Evolutionary conservation across 495 filamentous ascomycete genomes (phyloP).

Genomic region (Aspergillus carlsbadensis): DNA sequence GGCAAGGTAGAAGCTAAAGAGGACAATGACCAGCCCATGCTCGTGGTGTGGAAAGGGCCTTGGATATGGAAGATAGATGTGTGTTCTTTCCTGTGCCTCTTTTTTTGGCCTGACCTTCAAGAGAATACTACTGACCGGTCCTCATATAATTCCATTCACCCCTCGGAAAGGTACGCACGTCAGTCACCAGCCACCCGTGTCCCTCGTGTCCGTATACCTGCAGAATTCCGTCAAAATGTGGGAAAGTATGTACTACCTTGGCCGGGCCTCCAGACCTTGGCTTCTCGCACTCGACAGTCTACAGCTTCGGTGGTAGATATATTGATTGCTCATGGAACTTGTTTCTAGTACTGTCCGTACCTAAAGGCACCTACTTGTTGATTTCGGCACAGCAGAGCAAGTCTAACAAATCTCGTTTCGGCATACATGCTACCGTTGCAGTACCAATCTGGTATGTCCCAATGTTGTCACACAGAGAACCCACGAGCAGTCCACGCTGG

Average conservation of each 20-base stretch:
- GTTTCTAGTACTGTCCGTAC: background rate
- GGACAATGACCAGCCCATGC: background rate
- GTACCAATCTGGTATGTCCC: background rate
- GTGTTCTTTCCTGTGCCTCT: background rate
- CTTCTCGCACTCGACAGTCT: background rate
- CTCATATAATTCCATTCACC: background rate
- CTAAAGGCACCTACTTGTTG: background rate
- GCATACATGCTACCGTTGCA: background rate
- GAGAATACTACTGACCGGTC: background rate
- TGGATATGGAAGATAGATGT: background rate
- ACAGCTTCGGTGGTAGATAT: background rate
- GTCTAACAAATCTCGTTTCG: background rate
- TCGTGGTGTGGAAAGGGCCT: background rate
- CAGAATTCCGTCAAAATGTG: conserved; percentile 1
- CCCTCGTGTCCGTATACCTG: background rate
- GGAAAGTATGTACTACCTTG: background rate
- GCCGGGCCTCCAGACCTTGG: background rate
- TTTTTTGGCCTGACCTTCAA: background rate
- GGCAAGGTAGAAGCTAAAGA: background rate
- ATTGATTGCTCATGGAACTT: background rate
- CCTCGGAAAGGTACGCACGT: conserved; percentile 2
- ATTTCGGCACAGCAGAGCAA: background rate
- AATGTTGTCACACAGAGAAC: background rate
- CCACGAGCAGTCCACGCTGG: background rate
- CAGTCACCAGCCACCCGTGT: background rate